A percentile compares a stretch with the other conserved stretches of the same genome.
Evolutionary conservation across 1,139 yeast species (phyloP).

Genomic region (Suhomyces choctaworum): DNA sequence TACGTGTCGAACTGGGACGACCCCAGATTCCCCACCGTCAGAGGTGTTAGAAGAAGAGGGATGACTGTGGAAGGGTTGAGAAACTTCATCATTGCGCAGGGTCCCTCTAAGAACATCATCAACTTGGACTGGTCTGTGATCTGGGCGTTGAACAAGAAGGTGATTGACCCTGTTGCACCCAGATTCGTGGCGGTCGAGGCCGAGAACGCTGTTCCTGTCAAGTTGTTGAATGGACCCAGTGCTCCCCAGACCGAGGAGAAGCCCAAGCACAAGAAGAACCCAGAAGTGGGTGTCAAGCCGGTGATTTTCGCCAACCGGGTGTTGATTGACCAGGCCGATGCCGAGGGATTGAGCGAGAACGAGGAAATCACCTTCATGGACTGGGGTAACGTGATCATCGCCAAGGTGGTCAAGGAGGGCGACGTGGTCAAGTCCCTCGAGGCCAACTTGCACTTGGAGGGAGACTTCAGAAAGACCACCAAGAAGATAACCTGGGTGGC

Average conservation of each 20-base stretch:
- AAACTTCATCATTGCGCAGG: conserved; percentile 90
- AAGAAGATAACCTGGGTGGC: conserved; percentile 97
- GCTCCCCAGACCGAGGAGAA: conserved; percentile 63
- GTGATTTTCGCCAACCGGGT: conserved; percentile 66
- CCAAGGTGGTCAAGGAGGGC: conserved; percentile 60
- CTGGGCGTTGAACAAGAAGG: conserved; percentile 96
- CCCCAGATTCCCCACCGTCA: conserved; percentile 98
- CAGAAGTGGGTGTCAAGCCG: conserved; percentile 83
- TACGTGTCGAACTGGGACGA: conserved; percentile 94
- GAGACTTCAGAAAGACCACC: conserved; percentile 96
- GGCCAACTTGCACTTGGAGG: conserved; percentile 86
- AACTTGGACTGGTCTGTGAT: conserved; percentile 95
- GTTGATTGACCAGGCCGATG: conserved; percentile 88
- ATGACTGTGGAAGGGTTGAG: conserved; percentile 97
- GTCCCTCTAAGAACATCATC: conserved; percentile 94
- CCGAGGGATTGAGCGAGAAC: conserved; percentile 62
- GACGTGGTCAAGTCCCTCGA: conserved; percentile 62
- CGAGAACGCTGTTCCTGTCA: conserved; percentile 63
- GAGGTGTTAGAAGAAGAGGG: conserved; percentile 99
- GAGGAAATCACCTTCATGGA: conserved; percentile 98
- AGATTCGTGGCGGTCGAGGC: conserved; percentile 81
- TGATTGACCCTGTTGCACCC: conserved; percentile 95
- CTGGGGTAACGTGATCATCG: conserved; percentile 94
- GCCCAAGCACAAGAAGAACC: conserved; percentile 95
- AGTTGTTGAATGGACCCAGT: conserved; percentile 70